Evolutionary conservation across 2,329 filamentous ascomycete species (phyloP), one percentile per base, ranked within the genome.

Genomic region (Colletotrichum tamarilloi): DNA sequence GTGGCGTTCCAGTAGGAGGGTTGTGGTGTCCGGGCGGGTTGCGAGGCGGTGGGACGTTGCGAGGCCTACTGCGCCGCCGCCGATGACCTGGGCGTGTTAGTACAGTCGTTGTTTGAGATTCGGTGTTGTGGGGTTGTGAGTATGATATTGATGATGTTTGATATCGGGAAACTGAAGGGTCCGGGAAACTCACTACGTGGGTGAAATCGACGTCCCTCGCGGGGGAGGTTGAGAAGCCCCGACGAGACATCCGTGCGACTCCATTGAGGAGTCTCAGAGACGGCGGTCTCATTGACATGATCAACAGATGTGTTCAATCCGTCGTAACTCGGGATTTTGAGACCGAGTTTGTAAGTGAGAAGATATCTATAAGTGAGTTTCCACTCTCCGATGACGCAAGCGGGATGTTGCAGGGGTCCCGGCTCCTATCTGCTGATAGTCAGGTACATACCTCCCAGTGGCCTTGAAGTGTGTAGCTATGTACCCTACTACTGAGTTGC

Each of bases 1-100:
- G 85, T 98, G 94, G 30, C 93, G 91, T 83, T 98, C 95, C 1
- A 98, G 90, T 67, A 98, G 86, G 14, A 98, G 87, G 0, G 94
- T 96, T 2, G 90, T 90, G 6, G 88, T 87, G 24, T 87, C 85
- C 38, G 90, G 86, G 72, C 87, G 85, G 30, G 90, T 89, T 67
- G 95, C 91, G 28, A 98, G 88, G 75, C 92, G 88, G 5, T 93
- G 89, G 5, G 95, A 94, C 68, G 95, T 89, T 9, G 95, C 93
- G 2, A 98, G 89, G 12, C 95, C 95, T 46, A 98, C 92, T 0
- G 94, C 88, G 75, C 89, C 89, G 76, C 86, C 89, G 76, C 89
- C 89, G 67, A 91, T 86, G 42, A 91, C 85, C 85, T 90, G 74
- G 22, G 22, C 12, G 28, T 24, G 35, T 8, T 53, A 35, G 22